Conservation (phyloP, 2,329 filamentous ascomycete species). For the Sporothrix brunneoviolacea region DNA sequence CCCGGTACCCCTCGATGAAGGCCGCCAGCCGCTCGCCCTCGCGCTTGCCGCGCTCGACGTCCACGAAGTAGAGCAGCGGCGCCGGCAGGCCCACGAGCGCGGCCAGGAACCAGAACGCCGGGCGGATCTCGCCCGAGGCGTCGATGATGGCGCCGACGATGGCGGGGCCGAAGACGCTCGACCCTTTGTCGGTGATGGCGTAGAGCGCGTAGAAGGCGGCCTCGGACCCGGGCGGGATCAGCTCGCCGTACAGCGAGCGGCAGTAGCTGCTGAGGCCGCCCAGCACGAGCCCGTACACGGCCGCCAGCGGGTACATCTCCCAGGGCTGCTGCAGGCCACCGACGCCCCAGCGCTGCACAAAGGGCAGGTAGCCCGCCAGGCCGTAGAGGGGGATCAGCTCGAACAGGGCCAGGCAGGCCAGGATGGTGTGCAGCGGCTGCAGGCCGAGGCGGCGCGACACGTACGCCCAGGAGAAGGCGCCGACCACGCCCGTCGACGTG, state of each 20-base stretch:
- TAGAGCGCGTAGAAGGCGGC: conserved; percentile 95
- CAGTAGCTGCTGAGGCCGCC: conserved; percentile 92
- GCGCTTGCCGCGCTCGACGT: conserved; percentile 70
- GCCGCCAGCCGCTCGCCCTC: conserved; percentile 61
- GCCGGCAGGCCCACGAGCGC: conserved; percentile 77
- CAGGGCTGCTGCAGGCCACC: conserved; percentile 86
- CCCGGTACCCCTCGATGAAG: conserved; percentile 48
- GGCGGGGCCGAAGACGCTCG: conserved; percentile 84
- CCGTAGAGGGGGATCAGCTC: conserved; percentile 91
- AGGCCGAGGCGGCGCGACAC: conserved; percentile 65
- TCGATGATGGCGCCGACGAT: conserved; percentile 94
- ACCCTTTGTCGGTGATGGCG: conserved; percentile 95
- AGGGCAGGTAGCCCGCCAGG: conserved; percentile 77
- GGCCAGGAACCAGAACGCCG: conserved; percentile 88
- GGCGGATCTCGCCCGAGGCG: conserved; percentile 68
- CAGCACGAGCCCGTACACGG: conserved; percentile 86
- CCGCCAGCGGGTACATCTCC: conserved; percentile 93
- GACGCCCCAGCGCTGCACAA: conserved; percentile 66
- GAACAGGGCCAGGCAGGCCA: conserved; percentile 85
- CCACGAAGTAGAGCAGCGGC: conserved; percentile 75
- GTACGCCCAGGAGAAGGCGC: conserved; percentile 83
- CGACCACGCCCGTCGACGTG: conserved; percentile 74
- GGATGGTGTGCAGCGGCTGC: conserved; percentile 76
- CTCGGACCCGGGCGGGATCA: conserved; percentile 90
- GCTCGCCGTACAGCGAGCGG: conserved; percentile 81